Base-by-base conservation (phyloP, 1,139 yeast species). In the Taiozyma sp. region DNA sequence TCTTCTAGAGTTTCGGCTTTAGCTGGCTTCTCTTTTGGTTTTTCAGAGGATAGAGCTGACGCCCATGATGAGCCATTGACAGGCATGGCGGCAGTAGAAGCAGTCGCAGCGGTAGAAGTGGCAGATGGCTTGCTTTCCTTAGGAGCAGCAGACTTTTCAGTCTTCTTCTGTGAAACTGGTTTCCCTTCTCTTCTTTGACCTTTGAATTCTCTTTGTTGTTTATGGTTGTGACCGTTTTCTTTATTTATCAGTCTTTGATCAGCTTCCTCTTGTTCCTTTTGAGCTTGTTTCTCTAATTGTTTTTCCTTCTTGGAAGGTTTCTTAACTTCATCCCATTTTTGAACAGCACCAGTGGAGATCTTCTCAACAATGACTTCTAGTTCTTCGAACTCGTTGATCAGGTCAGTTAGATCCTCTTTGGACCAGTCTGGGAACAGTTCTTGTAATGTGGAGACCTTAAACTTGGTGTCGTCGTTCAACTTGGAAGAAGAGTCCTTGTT, bases 371-470 rank as follows among this genome's bases (percentile, higher is more conserved):
- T 90, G 48, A 80, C 78, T 65, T 87, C 96, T 59, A 90, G 75
- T 65, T 87, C 91, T 59, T 84, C 75, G 61, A 87, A 80, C 70
- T 93, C 98, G 54, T 76, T 75, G 60, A 92, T 81, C 54, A 90
- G 83, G 50, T 86, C 81, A 49, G 78, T 72, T 68, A 93, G 81
- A 67, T 93, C 99, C 45, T 88, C 96, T 50, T 80, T 76, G 52
- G 89, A 81, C 99, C 99, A 93, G 66, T 89, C 97, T 43, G 97
- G 96, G 74, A 93, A 92, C 76, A 93, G 76, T 69, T 93, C 98
- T 51, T 78, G 72, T 64, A 93, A 79, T 48, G 87, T 80, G 55
- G 76, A 71, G 62, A 90, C 74, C 60, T 79, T 76, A 54, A 69
- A 66, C 60, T 71, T 74, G 47, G 73, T 58, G 55, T 75, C 81